Base-by-base conservation (phyloP, 202 grass and related monocot species). In the Hordeum pubiflorum region DNA sequence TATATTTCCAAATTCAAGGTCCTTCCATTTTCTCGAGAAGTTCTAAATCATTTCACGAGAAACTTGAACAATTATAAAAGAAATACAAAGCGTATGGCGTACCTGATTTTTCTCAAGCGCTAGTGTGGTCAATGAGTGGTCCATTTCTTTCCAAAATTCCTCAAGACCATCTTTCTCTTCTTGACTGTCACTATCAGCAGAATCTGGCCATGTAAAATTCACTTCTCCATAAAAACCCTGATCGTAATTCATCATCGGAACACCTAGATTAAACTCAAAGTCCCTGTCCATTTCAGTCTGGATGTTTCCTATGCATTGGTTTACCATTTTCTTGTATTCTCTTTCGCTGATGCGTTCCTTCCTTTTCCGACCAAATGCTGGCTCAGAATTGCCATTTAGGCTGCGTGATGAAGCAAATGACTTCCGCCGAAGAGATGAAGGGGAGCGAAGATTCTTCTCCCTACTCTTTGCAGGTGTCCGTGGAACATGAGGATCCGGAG, bases 61-160 rank as follows among this genome's bases (percentile, higher is more conserved):
- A 80, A 84, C 27, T 20, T 33, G 17, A 58, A 58, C 10, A 79
- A 50, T 70, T 60, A 59, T 4, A 85, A 61, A 66, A 71, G 10
- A 63, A 83, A 70, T 46, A 37, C 39, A 75, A 0, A 26, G 24
- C 24, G 24, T 26, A 26, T 26, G 24, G 24, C 24, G 0, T 54
- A 97, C 94, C 94, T 92, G 82, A 10, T 89, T 97, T 89, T 89
- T 41, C 55, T 94, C 86, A 87, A 87, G 73, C 54, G 71, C 81
- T 69, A 94, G 20, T 79, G 83, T 84, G 24, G 55, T 83, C 44
- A 97, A 69, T 86, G 86, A 89, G 84, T 89, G 83, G 56, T 97
- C 91, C 94, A 94, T 94, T 69, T 97, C 87, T 69, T 94, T 88
- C 91, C 91, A 97, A 64, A 92, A 72, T 60, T 91, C 89, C 69